Evolutionary conservation across 1,139 yeast species (phyloP).

Genomic region (Blastobotrys indianensis): DNA sequence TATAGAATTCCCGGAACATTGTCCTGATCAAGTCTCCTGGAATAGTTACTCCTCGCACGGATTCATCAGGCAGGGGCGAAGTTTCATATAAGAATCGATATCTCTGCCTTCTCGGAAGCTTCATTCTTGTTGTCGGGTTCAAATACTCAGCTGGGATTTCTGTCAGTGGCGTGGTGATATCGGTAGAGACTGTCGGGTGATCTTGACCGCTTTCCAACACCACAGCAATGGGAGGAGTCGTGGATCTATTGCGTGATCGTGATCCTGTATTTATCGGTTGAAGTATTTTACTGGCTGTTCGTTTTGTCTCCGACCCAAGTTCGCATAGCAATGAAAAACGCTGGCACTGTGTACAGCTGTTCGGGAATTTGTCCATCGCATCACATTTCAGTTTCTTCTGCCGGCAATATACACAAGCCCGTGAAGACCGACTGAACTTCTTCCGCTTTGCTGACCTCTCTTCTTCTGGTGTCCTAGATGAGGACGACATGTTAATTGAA

Average conservation of each 20-base stretch:
- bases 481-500: neutral
- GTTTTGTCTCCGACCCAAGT: slow-evolving; percentile 15
- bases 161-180: no score
- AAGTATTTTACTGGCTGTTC: neutral
- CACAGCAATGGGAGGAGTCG: neutral
- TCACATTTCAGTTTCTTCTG: slow-evolving; percentile 23
- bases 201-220: neutral
- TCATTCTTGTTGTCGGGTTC: no score
- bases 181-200: no score
- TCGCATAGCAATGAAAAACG: slow-evolving; percentile 17
- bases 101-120: neutral
- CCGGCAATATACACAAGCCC: slow-evolving; percentile 23
- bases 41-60: slow-evolving; percentile 6
- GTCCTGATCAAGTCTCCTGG: slow-evolving; percentile 11
- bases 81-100: slow-evolving; percentile 5
- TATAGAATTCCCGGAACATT: slow-evolving; percentile 14
- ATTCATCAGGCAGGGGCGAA: neutral
- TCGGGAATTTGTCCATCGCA: slow-evolving; percentile 21
- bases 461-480: neutral
- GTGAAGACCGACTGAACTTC: slow-evolving; percentile 16
- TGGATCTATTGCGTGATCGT: no score
- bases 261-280: neutral
- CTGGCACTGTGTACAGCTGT: slow-evolving; percentile 20
- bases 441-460: slow-evolving; percentile 2
- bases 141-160: no score